Base-by-base conservation (phyloP, 179 eudicot species). In the Sideroxylon spinosum region DNA sequence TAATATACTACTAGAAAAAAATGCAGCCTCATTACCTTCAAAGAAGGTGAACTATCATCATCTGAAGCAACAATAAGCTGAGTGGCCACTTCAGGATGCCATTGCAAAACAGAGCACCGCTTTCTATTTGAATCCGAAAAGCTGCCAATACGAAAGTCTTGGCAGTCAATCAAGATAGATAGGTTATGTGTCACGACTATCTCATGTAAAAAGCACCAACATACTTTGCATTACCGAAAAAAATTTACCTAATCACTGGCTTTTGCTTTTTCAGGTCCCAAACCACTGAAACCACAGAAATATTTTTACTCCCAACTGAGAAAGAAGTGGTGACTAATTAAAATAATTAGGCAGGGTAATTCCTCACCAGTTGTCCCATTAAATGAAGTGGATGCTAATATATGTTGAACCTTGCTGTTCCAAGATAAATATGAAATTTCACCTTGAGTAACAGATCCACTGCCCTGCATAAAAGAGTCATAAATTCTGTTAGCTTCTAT, bases 181-280 rank as follows among this genome's bases (percentile, higher is more conserved):
- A 20, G 37, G 19, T 12, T 20, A 62, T n/a, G 9, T 28, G n/a
- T 28, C 50, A 50, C 17, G 26, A 73, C 10, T 25, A 65, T 29
- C 28, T 37, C 53, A 49, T 28, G 66, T 22, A 67, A 26, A 26
- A 79, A 69, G 63, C 63, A 14, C 20, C 20, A 76, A 71, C 50
- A 69, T 6, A 44, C 25, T 50, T 12, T 6, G 19, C 56, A 59
- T 19, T 26, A 29, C 68, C 61, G 60, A 52, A 71, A 73, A 62
- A 61, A 66, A 64, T 25, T 71, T 83, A 92, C 99, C 98, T 93
- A 83, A 94, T 87, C 64, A 94, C 97, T 64, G 97, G 95, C 84
- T 96, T 96, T 79, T 96, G 99, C 93, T 92, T 96, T 90, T 83
- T 94, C 22, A 96, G 82, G 83, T 96, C 99, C 99, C 99, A 96